A percentile compares a stretch with the other conserved stretches of the same genome.
Conservation (phyloP, 2,329 filamentous ascomycete genomes). For the Cryphonectria carpinicola region DNA sequence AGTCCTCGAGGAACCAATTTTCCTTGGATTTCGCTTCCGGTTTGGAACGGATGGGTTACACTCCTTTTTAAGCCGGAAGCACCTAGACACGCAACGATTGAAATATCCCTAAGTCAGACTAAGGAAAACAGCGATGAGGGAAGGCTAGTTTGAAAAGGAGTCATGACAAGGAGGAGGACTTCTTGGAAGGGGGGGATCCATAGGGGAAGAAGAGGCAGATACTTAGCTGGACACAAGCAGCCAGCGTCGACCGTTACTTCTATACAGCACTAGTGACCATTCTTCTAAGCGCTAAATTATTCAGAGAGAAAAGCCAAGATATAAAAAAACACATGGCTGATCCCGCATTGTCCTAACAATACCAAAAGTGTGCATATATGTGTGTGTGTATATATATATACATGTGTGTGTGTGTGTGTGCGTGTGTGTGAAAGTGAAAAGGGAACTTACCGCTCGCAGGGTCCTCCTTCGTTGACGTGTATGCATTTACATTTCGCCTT, state of each 20-base stretch:
- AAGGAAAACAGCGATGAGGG: neutral
- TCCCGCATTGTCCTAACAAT: neutral
- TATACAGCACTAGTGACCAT: neutral
- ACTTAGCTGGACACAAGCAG: neutral
- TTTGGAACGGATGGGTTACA: constrained; percentile 50
- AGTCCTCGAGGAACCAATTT: constrained; percentile 41
- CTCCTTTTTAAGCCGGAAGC: constrained; percentile 51
- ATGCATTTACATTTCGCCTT: constrained; percentile 54
- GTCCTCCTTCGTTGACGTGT: constrained; percentile 36
- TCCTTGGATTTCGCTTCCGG: constrained; percentile 43
- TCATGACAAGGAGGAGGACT: neutral
- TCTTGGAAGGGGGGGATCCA: neutral
- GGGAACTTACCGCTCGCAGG: constrained; percentile 40
- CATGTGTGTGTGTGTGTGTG: neutral
- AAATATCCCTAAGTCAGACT: neutral
- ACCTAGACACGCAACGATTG: constrained; percentile 32
- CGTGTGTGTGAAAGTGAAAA: neutral
- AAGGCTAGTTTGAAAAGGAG: neutral
- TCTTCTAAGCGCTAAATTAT: neutral
- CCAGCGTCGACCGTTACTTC: neutral
- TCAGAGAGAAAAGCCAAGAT: neutral
- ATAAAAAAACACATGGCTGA: neutral
- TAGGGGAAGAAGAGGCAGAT: neutral
- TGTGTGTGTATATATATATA: too few species aligned
- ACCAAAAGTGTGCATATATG: neutral